Conservation (phyloP, 192 early-diverging fungal genomes). For the Umbelopsis sp. region DNA sequence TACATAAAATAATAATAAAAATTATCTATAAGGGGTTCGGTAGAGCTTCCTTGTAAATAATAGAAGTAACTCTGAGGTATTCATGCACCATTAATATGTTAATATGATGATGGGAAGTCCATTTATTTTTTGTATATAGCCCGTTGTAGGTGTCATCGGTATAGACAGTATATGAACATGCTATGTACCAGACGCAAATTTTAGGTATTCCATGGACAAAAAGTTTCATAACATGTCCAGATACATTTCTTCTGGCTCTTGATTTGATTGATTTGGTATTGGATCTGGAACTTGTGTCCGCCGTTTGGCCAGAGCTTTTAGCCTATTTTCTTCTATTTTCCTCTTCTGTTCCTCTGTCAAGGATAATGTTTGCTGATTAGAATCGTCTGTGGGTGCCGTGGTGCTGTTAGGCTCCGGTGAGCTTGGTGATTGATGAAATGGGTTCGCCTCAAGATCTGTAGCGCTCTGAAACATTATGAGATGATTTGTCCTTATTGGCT, state of each 20-base stretch:
- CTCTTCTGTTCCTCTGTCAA: conserved; percentile 6
- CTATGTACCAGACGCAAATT: no score
- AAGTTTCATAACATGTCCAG: background rate
- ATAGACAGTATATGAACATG: no score
- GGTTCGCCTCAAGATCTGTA: background rate
- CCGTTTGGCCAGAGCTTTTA: background rate
- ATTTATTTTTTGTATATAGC: no score
- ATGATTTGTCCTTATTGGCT: background rate
- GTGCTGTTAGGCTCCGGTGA: background rate
- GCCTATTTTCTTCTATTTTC: conserved; percentile 4
- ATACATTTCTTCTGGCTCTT: background rate
- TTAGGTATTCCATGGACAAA: no score
- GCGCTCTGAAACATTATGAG: background rate
- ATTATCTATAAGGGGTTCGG: no score
- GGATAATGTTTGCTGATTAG: background rate
- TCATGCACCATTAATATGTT: no score
- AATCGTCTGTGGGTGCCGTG: background rate
- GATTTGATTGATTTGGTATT: background rate
- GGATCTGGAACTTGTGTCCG: background rate
- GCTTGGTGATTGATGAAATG: background rate
- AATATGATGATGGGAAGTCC: no score
- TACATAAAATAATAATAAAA: background rate
- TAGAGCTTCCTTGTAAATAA: no score
- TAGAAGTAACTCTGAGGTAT: no score
- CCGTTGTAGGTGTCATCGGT: no score